These are phyloP conservation scores for Viola odorata DNA, from an alignment of 345 rosid genomes.

Conservation along the genomic window DNA sequence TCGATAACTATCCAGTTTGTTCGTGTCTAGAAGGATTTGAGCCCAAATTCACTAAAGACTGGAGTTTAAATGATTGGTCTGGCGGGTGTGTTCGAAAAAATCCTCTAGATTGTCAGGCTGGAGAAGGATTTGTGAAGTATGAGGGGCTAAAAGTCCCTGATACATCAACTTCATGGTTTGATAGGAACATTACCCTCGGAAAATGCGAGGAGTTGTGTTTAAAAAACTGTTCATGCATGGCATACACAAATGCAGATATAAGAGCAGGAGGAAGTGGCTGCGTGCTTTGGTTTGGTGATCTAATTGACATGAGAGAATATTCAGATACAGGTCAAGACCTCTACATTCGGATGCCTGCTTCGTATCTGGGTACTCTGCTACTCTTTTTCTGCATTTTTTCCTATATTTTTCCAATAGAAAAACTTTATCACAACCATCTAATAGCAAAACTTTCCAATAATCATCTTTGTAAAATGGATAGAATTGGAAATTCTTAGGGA, in stretches of 20 bases:
- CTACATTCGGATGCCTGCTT: not conserved
- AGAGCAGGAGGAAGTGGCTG: slow-evolving; percentile 1
- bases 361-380: not conserved
- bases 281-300: slow-evolving; percentile 7
- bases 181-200: not conserved
- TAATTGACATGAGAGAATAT: slow-evolving; percentile 8
- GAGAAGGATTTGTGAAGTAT: not conserved
- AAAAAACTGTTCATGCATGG: not conserved
- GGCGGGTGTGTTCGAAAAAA: slow-evolving; percentile 12
- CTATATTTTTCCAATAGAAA: no score
- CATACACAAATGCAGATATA: not conserved
- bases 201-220: not conserved
- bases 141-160: not conserved
- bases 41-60: slow-evolving; percentile 2
- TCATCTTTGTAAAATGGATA: no score
- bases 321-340: not conserved
- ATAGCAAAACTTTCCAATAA: no score
- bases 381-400: no score
- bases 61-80: slow-evolving; percentile 2
- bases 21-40: slow-evolving; percentile 11
- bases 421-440: no score
- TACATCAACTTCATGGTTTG: not conserved
- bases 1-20: slow-evolving; percentile 2
- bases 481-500: no score
- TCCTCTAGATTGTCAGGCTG: not conserved